Evolutionary conservation across 768 basidiomycete genomes (phyloP), one percentile per base, ranked within the genome.

Genomic region (Psilocybe cubensis): DNA sequence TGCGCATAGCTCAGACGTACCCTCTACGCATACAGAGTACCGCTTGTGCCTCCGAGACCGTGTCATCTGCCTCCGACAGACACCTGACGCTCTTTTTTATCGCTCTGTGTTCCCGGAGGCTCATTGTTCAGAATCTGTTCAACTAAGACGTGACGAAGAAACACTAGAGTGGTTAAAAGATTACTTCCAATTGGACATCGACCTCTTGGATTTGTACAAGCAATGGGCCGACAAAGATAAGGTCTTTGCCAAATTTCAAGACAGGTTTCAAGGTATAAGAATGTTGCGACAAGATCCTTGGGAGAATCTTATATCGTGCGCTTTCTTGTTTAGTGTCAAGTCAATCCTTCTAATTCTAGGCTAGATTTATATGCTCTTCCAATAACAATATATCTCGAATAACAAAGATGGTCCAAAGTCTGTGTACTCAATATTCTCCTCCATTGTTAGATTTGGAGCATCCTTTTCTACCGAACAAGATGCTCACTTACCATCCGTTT

Each of bases 311-410:
- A 75, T 98, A 42, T 94, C 93, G 95, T 97, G 72, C 65, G 92
- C 85, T 47, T 43, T 24, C 38, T 21, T 46, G 31, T 44, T 18
- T 35, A 23, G 38, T 48, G 14, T 7, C 1, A 31, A 29, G 9
- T 55, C 28, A 29, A 47, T 12, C 52, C 4, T 52, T 41, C 42
- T 35, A 18, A 29, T 21, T 18, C 44, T 18, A 44, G 14, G 56
- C 2, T 46, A 96, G 96, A 8, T 99, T 98, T 76, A 97, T 99
- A 62, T 98, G 96, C 69, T 97, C 95, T 2, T 92, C 94, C 2
- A 98, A 98, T 67, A 98, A 98, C 71, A 95, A 98, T 65, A 98
- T 99, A 49, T 74, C 85, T 4, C 91, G 97, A 5, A 99, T 99
- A 65, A 91, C 93, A 14, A 91, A 90, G 56, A 95, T 98, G 90